Percentiles rank a stretch among this genome's conserved stretches.
Conservation (phyloP, 2,329 filamentous ascomycete species). For the Penicillium sp. region DNA sequence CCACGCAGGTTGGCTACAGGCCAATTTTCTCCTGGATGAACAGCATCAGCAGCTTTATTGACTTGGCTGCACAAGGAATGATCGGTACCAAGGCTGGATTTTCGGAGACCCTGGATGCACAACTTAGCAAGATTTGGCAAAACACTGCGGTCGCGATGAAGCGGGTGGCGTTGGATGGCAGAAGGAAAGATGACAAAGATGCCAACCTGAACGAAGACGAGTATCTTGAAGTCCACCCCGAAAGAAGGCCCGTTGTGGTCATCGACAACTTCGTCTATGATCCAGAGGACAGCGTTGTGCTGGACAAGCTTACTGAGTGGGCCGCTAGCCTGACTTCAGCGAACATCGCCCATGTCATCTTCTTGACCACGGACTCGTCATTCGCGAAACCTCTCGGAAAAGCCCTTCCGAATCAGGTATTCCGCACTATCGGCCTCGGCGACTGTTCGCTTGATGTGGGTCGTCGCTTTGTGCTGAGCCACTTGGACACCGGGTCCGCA, state of each 20-base stretch:
- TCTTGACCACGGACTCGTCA: slow-evolving; percentile 84
- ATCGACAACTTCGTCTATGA: slow-evolving; percentile 89
- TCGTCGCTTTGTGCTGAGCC: slow-evolving; percentile 83
- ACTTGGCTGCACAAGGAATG: slow-evolving; percentile 88
- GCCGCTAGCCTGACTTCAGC: slow-evolving; percentile 79
- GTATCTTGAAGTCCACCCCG: slow-evolving; percentile 85
- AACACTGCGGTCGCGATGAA: slow-evolving; percentile 79
- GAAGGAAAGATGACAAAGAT: slow-evolving; percentile 72
- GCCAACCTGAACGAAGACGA: slow-evolving; percentile 73
- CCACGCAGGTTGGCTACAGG: slow-evolving; percentile 79
- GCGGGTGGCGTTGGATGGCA: slow-evolving; percentile 67
- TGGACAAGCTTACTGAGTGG: slow-evolving; percentile 83
- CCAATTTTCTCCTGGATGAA: slow-evolving; percentile 97
- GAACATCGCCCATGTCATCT: slow-evolving; percentile 90
- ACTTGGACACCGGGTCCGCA: slow-evolving; percentile 57
- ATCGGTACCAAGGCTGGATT: slow-evolving; percentile 94
- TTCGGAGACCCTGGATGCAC: slow-evolving; percentile 85
- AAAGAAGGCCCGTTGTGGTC: slow-evolving; percentile 76
- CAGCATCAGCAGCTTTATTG: slow-evolving; percentile 85
- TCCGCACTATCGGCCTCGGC: slow-evolving; percentile 79
- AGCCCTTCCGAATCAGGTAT: slow-evolving; percentile 85
- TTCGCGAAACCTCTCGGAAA: slow-evolving; percentile 85
- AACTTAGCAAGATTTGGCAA: slow-evolving; percentile 84
- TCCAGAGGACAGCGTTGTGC: slow-evolving; percentile 63
- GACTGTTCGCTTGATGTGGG: slow-evolving; percentile 85